These are phyloP conservation scores for Penicillium nucicola DNA, from an alignment of 495 filamentous ascomycete genomes.

Conservation along the genomic window DNA sequence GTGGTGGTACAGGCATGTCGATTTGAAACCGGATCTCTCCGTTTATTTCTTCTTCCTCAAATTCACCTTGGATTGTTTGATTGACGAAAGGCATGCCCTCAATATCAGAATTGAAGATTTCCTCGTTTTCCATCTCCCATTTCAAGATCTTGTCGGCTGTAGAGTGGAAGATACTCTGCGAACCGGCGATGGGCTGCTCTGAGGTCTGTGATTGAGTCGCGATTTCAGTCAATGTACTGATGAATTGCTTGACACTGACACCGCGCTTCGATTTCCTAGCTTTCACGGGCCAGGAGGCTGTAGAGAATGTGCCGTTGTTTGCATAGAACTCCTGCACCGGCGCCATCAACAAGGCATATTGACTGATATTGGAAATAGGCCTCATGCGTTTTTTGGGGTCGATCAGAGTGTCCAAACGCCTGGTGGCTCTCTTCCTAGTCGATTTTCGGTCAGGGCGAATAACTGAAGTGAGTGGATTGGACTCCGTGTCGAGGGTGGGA, in stretches of 20 bases:
- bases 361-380: constrained; percentile 24
- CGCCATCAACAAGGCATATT: constrained; percentile 46
- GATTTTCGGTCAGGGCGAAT: constrained; percentile 12
- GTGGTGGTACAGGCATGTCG: constrained; percentile 11
- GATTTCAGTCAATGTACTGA: constrained; percentile 24
- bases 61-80: constrained; percentile 29
- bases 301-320: constrained; percentile 44
- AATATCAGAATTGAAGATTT: constrained; percentile 22
- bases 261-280: not conserved
- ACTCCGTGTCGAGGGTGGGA: constrained; percentile 3
- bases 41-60: constrained; percentile 30
- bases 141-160: constrained; percentile 28
- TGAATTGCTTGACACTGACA: constrained; percentile 17
- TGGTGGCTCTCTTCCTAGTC: not conserved
- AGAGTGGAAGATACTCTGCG: constrained; percentile 15
- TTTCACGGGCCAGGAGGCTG: constrained; percentile 19
- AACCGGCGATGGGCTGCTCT: constrained; percentile 1
- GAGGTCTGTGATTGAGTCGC: not conserved
- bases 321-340: constrained; percentile 41
- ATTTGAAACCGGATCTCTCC: constrained; percentile 34
- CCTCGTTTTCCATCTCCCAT: constrained; percentile 38
- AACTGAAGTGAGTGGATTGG: constrained; percentile 22
- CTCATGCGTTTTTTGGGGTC: constrained; percentile 3
- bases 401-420: not conserved
- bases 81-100: constrained; percentile 30